These are phyloP conservation scores for Pseudoscleropodium purum DNA, from an alignment of 225 moss, liverwort and hornwort species.

Conservation along the genomic window DNA sequence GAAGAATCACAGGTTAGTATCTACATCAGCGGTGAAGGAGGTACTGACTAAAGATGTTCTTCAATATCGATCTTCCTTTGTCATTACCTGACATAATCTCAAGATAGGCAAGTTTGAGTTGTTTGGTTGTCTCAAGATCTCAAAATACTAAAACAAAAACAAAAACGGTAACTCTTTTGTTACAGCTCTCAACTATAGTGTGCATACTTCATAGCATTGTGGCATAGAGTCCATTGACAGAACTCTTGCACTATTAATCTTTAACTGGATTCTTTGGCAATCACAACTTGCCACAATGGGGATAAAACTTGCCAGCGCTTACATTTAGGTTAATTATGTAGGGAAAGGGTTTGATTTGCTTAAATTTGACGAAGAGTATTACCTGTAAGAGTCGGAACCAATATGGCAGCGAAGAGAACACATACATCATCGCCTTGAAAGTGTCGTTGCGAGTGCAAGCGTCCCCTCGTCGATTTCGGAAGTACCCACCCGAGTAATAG, in stretches of 20 bases:
- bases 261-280: neutral
- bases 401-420: slow-evolving; percentile 77
- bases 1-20: neutral
- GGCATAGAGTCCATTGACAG: neutral
- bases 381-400: slow-evolving; percentile 91
- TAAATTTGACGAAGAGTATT: neutral
- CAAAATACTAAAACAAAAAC: neutral
- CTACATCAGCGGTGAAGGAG: neutral
- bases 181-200: neutral
- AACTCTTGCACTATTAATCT: neutral
- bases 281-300: neutral
- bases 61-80: neutral
- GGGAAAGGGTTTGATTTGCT: neutral
- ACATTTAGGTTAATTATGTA: neutral
- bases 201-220: neutral
- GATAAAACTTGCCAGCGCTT: neutral
- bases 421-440: slow-evolving; percentile 52
- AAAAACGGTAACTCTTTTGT: neutral
- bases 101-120: neutral
- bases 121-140: neutral
- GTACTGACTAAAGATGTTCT: neutral
- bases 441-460: slow-evolving; percentile 29
- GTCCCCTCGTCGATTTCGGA: slow-evolving; percentile 32
- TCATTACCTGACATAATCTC: neutral
- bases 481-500: slow-evolving; percentile 71